Evolutionary conservation across 139 green algal genomes (phyloP).

Genomic region (Picochlorum sp.): DNA sequence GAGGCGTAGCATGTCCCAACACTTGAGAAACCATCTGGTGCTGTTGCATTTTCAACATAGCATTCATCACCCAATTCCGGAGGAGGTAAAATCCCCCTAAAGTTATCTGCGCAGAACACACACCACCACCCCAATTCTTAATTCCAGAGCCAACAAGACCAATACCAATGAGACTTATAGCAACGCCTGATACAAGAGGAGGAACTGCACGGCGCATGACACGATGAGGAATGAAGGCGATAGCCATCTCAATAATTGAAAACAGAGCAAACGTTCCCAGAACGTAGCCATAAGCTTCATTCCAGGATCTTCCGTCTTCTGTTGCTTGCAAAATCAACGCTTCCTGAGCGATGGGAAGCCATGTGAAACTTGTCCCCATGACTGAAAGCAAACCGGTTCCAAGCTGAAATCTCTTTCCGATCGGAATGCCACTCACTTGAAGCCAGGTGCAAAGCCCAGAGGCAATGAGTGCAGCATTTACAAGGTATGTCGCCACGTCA

Average conservation of each 20-base stretch:
- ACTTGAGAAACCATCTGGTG: constrained; percentile 3
- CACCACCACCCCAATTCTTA: constrained; percentile 68
- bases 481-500: constrained; percentile 8
- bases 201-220: constrained; percentile 48
- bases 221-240: constrained; percentile 55
- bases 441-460: constrained; percentile 5
- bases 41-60: constrained; percentile 8
- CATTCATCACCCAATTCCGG: neutral
- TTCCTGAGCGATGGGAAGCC: neutral
- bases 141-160: constrained; percentile 49
- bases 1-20: constrained; percentile 7
- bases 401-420: constrained; percentile 22
- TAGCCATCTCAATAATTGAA: constrained; percentile 37
- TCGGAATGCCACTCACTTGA: constrained; percentile 12
- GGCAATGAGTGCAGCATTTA: constrained; percentile 14
- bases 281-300: constrained; percentile 51
- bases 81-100: constrained; percentile 10
- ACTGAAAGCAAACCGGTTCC: constrained; percentile 49
- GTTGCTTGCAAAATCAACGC: neutral
- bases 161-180: constrained; percentile 60
- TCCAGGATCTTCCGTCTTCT: constrained; percentile 1
- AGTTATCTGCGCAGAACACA: constrained; percentile 58
- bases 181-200: constrained; percentile 51
- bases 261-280: constrained; percentile 56
- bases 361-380: constrained; percentile 30